Base-by-base conservation (phyloP, 1,284 basidiomycete species). In the Rhizopogon hawkerae region DNA sequence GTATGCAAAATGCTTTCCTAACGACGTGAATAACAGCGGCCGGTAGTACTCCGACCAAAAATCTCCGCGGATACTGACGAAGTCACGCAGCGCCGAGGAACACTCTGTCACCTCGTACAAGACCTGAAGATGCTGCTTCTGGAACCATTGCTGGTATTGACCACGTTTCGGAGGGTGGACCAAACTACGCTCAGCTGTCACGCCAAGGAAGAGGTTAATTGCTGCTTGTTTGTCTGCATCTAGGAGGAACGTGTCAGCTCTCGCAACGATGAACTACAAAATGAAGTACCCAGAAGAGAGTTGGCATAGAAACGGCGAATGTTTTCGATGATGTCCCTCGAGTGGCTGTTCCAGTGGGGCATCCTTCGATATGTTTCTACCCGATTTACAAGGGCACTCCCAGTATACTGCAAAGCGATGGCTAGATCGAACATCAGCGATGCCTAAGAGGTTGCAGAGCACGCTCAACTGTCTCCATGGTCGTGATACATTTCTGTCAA, bases 401-500 rank as follows among this genome's bases (percentile, higher is more conserved):
- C 94, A 0, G 92, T 96, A 62, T 97, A 97, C 64, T 99, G 96
- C 59, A 98, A 75, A 0, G 96, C 95, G 51, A 98, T 84, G 1
- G 93, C 89, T 94, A 39, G 4, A 33, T 5, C 36, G 50, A 50
- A 24, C n/a, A 43, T 57, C 24, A 52, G 52, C 21, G n/a, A 36
- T 38, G 29, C n/a, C 44, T 35, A 35, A 10, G 18, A 6, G 23
- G 23, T 18, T 7, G 14, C 3, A 48, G 0, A 5, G 3, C 14
- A 18, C 31, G 68, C 84, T 59, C 59, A 42, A 90, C 90, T 93
- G 59, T 96, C 92, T 1, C 92, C 92, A 59, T 94, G 91, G 64
- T 96, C 92, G 64, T 98, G 93, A 66, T 97, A 98, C 94, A 99
- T 98, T 68, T 98, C 93, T 0, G 94, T 98, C 57, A 99, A 66